phyloP scores from a whole-genome alignment of 768 basidiomycete genomes.

The Trametopsis cervina region DNA sequence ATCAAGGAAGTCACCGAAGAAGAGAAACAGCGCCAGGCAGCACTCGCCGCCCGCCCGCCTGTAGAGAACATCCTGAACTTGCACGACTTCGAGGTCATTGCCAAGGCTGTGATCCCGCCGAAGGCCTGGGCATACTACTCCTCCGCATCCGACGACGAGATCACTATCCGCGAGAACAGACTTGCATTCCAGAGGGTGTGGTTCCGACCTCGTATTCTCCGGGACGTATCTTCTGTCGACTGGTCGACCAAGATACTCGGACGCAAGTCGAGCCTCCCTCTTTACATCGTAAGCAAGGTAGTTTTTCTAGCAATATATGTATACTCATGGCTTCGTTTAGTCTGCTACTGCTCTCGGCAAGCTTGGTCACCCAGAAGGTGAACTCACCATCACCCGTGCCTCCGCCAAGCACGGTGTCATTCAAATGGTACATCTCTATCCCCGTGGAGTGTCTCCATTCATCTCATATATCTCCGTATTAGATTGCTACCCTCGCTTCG shows the following conservation, averaged over 20 bases:
- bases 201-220: slow-evolving; percentile 37
- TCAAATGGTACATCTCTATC: slow-evolving; percentile 48
- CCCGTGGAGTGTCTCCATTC: neutral
- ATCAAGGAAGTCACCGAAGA: slow-evolving; percentile 58
- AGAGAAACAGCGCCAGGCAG: slow-evolving; percentile 62
- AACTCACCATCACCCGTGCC: slow-evolving; percentile 83
- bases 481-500: slow-evolving; percentile 96
- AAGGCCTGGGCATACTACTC: slow-evolving; percentile 97
- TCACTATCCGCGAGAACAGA: slow-evolving; percentile 85
- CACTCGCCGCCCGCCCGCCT: slow-evolving; percentile 57
- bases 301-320: neutral
- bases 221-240: slow-evolving; percentile 80
- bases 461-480: too few relatives aligned
- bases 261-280: slow-evolving; percentile 64
- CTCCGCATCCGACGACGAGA: slow-evolving; percentile 92
- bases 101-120: slow-evolving; percentile 70
- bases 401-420: slow-evolving; percentile 74
- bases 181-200: slow-evolving; percentile 78
- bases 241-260: slow-evolving; percentile 82
- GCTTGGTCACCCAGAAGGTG: slow-evolving; percentile 93
- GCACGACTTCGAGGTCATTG: slow-evolving; percentile 96
- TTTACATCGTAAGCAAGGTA: slow-evolving; percentile 43
- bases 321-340: slow-evolving; percentile 3
- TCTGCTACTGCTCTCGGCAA: slow-evolving; percentile 87
- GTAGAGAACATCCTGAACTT: slow-evolving; percentile 79